phyloP scores from a whole-genome alignment of 2,329 filamentous ascomycete species.

The Chaetomium olivaceum region DNA sequence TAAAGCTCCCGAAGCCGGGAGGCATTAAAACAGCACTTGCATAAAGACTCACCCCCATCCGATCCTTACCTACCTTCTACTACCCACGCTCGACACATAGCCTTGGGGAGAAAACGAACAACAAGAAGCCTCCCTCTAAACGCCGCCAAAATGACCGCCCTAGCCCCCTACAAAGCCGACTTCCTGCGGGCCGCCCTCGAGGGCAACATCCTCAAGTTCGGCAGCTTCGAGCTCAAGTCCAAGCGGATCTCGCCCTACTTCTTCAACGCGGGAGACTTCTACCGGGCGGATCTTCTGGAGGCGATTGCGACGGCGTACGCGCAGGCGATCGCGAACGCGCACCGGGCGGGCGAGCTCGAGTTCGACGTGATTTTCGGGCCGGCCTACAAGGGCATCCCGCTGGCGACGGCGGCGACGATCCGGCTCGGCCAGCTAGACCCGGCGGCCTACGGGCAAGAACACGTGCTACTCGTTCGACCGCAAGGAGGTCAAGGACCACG shows the following conservation, averaged over 20 bases:
- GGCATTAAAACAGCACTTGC: background rate
- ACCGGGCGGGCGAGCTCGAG: slow-evolving; percentile 45
- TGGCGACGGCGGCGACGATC: slow-evolving; percentile 75
- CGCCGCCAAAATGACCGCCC: slow-evolving; percentile 43
- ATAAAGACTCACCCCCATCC: background rate
- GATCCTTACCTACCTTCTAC: background rate
- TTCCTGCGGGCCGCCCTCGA: slow-evolving; percentile 71
- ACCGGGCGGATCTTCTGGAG: slow-evolving; percentile 73
- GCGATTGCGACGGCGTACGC: slow-evolving; percentile 84
- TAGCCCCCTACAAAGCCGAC: slow-evolving; percentile 67
- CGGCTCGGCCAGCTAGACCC: slow-evolving; percentile 72
- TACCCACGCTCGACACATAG: background rate
- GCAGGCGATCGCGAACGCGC: slow-evolving; percentile 56
- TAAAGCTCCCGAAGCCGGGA: background rate
- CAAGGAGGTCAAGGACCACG: slow-evolving; percentile 95
- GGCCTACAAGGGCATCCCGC: slow-evolving; percentile 94
- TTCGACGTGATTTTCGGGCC: slow-evolving; percentile 91
- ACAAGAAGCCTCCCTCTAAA: slow-evolving; percentile 3
- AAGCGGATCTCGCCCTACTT: slow-evolving; percentile 92
- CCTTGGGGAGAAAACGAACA: background rate
- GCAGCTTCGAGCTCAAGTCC: slow-evolving; percentile 87
- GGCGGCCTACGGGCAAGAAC: slow-evolving; percentile 62
- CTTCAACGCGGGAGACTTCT: slow-evolving; percentile 93
- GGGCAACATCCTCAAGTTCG: slow-evolving; percentile 74
- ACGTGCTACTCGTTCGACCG: slow-evolving; percentile 89